Base-by-base conservation (phyloP, 768 basidiomycete species). In the Mycena vitilis region DNA sequence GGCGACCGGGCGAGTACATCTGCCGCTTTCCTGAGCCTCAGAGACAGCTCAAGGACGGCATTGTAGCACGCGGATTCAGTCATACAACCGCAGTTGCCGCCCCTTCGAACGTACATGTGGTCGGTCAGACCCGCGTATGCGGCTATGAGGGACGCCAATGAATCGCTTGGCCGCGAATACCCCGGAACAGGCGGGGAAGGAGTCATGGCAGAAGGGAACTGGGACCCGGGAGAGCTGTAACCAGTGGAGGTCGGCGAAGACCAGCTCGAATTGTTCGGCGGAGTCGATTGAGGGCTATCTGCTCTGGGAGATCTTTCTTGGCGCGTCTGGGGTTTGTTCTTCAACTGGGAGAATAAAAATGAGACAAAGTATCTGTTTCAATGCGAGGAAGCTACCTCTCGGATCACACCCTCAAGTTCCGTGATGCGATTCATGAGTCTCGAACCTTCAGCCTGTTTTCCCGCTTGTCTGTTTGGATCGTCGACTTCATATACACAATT, bases 351-450 rank as follows among this genome's bases (percentile, higher is more conserved):
- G 5, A 20, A 10, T 34, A 10, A 30, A 16, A 47, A 13, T 56
- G 48, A 60, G 25, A 25, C 16, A 13, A 1, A 12, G 4, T 11
- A 11, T 40, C 10, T 40, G 15, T 40, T 40, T 38, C 18, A 25
- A 38, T n/a, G n/a, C 7, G 7, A 45, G 15, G 20, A 49, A 55
- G 18, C 20, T 5, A n/a, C 68, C 63, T 69, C 68, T 25, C 68
- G 68, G n/a, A 69, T 65, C 11, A 69, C 59, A n/a, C 63, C 63
- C n/a, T 69, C 68, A 36, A 69, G 68, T 65, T 69, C 68, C 2
- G 59, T 48, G 13, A 69, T 62, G n/a, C 68, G 68, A 9, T 65
- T 69, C 63, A 65, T 69, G 11, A 69, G 42, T 42, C 68, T 56
- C 18, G 54, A 30, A 9, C 54, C 52, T n/a, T 60, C 59, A 36